Evolutionary conservation across 768 basidiomycete genomes (phyloP), one percentile per base, ranked within the genome.

Genomic region (Leccinum fibrillosum): DNA sequence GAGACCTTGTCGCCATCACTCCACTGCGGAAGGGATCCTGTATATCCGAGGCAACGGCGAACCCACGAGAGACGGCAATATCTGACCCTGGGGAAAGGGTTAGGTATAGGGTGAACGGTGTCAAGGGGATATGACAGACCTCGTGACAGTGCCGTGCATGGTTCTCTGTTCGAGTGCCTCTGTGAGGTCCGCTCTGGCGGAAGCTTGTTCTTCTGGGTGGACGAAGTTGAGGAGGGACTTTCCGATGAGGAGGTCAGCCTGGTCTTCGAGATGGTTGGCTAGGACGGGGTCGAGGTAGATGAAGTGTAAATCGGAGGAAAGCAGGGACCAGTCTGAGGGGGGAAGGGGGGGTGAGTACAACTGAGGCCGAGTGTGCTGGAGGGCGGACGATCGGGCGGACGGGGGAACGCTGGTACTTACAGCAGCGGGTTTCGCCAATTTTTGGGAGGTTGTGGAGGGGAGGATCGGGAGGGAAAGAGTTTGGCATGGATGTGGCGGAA

Each of bases 251-350:
- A 75, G 68, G n/a, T 82, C 77, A 0, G 89, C 86, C 71, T 93
- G 85, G 53, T 83, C 80, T 37, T 79, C 82, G 65, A 94, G 86
- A 71, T 94, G 91, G 68, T 62, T 71, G 13, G 83, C 78, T 61
- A 93, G 80, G 55, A 90, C 86, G 59, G 92, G 92, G 76, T 93
- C 92, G 62, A 92, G 80, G 74, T 90, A 92, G 60, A 93, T 82
- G 74, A 92, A 92, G 52, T 82, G 76, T 52, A 94, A 82, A 70
- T 88, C 82, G 49, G 86, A 71, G n/a, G 86, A 85, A 65, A 94
- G 80, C 61, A 94, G 76, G 26, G 89, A 76, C 92, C 92, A 94
- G 76, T 92, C 90, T 92, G 72, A 25, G 53, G 45, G 45, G 26
- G 21, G 42, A 34, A 5, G 32, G 32, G 32, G 45, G 64, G 52